Percentiles rank a stretch among this genome's conserved stretches.
Conservation (phyloP, 2,329 filamentous ascomycete genomes). For the Monilinia polystroma region DNA sequence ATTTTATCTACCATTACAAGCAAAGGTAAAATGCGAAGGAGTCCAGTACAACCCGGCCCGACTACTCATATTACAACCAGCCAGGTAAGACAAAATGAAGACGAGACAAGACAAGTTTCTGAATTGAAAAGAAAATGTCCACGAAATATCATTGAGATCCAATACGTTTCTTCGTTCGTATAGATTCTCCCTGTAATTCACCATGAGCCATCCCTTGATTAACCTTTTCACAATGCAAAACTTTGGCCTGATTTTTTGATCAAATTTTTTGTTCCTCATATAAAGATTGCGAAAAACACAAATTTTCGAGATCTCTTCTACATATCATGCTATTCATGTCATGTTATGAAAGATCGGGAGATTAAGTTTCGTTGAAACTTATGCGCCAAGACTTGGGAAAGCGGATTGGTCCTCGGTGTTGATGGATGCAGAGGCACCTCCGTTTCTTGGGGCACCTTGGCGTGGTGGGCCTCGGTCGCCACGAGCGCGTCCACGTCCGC, state of each 20-base stretch:
- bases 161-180: not conserved
- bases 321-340: conserved; percentile 25
- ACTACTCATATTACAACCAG: conserved; percentile 7
- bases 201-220: conserved; percentile 4
- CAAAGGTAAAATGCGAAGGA: conserved; percentile 24
- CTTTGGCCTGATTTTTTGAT: conserved; percentile 10
- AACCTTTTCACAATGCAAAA: conserved; percentile 19
- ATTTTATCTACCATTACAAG: conserved; percentile 32
- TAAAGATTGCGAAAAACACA: conserved; percentile 22
- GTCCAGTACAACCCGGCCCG: conserved; percentile 15
- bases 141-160: conserved; percentile 10
- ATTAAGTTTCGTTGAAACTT: conserved; percentile 31
- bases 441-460: conserved; percentile 40
- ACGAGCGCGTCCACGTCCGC: conserved; percentile 50
- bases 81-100: conserved; percentile 10
- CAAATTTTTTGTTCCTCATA: conserved; percentile 22
- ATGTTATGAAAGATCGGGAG: conserved; percentile 27
- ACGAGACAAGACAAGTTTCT: not conserved
- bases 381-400: conserved; percentile 54
- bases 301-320: conserved; percentile 22
- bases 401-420: conserved; percentile 51
- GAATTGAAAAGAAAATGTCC: not conserved
- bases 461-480: conserved; percentile 48
- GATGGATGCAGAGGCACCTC: conserved; percentile 41
- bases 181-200: conserved; percentile 5